These are phyloP conservation scores for Lactuca sativa DNA, from an alignment of 129 eudicot genomes.

Conservation along the genomic window DNA sequence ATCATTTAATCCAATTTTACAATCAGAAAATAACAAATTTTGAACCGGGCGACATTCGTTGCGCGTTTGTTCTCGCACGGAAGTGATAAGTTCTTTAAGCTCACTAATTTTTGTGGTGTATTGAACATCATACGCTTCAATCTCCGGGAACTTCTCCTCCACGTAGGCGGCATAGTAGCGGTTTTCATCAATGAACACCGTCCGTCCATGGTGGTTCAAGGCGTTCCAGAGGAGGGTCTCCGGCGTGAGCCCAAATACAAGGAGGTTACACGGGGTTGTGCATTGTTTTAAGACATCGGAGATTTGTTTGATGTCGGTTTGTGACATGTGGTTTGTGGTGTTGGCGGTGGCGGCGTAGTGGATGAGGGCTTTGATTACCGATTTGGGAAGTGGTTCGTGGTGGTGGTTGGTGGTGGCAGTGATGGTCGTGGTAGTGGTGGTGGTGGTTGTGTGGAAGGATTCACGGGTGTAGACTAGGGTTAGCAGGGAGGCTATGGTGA, in stretches of 20 bases:
- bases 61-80: constrained; percentile 56
- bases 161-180: constrained; percentile 91
- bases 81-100: constrained; percentile 52
- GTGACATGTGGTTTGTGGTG: constrained; percentile 62
- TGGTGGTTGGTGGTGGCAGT: constrained; percentile 20
- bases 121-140: constrained; percentile 91
- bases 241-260: constrained; percentile 82
- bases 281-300: constrained; percentile 71
- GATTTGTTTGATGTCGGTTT: constrained; percentile 64
- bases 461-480: constrained; percentile 84
- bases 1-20: constrained; percentile 82
- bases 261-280: constrained; percentile 71
- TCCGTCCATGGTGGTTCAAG: constrained; percentile 61
- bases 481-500: constrained; percentile 65
- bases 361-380: constrained; percentile 67
- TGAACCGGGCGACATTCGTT: constrained; percentile 96
- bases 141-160: constrained; percentile 79
- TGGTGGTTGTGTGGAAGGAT: constrained; percentile 46
- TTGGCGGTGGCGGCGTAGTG: constrained; percentile 82
- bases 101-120: constrained; percentile 78
- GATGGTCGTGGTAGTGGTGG: constrained; percentile 28
- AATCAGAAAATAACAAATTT: constrained; percentile 83
- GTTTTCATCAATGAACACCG: constrained; percentile 91
- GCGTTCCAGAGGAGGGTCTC: constrained; percentile 93
- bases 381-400: constrained; percentile 50